phyloP scores from a whole-genome alignment of 2,329 filamentous ascomycete genomes.

The Aspergillus pseudoterreus region DNA sequence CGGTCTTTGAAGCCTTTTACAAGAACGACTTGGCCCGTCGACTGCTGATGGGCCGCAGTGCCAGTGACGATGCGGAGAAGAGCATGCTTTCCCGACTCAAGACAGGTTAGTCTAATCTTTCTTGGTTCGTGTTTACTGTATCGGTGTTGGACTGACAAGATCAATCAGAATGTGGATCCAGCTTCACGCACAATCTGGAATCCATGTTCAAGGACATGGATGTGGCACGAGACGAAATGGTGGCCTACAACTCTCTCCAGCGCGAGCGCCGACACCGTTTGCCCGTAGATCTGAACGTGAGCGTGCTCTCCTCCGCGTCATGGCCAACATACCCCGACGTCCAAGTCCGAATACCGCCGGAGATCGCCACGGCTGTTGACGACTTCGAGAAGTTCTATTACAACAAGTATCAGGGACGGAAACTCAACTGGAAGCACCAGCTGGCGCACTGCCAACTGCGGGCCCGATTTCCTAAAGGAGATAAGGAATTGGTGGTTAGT shows the following conservation, averaged over 20 bases:
- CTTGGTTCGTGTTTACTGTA: neutral
- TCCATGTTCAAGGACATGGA: constrained; percentile 99
- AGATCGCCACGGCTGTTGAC: constrained; percentile 71
- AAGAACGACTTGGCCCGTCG: constrained; percentile 93
- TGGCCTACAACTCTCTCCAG: constrained; percentile 71
- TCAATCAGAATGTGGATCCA: constrained; percentile 73
- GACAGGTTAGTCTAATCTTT: constrained; percentile 47
- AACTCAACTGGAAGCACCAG: constrained; percentile 86
- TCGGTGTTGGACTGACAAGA: constrained; percentile 1
- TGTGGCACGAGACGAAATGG: constrained; percentile 86
- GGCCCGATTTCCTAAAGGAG: constrained; percentile 72
- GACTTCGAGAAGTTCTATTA: constrained; percentile 85
- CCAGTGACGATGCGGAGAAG: constrained; percentile 89
- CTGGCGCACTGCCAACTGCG: constrained; percentile 87
- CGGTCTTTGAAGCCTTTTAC: constrained; percentile 98
- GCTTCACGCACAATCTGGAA: constrained; percentile 95
- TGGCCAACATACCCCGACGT: constrained; percentile 91
- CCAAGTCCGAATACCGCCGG: constrained; percentile 67
- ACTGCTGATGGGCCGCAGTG: constrained; percentile 85
- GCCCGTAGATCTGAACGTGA: constrained; percentile 73
- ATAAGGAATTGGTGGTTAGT: constrained; percentile 85
- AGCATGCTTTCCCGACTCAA: constrained; percentile 92
- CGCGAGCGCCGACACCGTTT: constrained; percentile 57
- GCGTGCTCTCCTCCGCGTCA: constrained; percentile 81
- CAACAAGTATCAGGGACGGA: constrained; percentile 81